These are phyloP conservation scores for Diplotaxis tenuifolia DNA, from an alignment of 345 rosid genomes.

Conservation along the genomic window DNA sequence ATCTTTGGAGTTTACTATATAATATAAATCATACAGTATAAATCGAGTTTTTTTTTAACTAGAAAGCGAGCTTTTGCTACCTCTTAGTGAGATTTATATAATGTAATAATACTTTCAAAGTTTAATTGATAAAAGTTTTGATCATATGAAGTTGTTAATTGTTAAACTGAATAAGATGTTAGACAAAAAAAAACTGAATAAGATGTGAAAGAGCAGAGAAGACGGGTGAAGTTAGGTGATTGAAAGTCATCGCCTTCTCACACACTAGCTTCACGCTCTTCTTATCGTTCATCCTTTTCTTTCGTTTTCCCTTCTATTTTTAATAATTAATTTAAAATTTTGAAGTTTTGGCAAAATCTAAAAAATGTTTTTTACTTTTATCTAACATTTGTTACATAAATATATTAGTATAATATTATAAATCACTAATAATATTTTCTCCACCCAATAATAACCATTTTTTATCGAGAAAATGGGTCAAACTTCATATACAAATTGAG, in stretches of 20 bases:
- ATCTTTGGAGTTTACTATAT: neutral
- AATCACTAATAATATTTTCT: neutral
- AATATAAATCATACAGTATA: neutral
- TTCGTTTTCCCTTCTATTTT: neutral
- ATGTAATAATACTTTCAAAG: neutral
- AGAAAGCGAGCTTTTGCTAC: neutral
- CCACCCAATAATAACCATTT: neutral
- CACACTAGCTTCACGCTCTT: constrained; percentile 21
- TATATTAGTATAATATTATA: neutral
- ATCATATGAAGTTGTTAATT: neutral
- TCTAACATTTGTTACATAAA: neutral
- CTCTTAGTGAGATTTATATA: neutral
- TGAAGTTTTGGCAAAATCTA: neutral
- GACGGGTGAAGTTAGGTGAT: constrained; percentile 31
- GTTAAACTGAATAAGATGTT: neutral
- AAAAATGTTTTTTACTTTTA: neutral
- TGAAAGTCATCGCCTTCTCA: constrained; percentile 21
- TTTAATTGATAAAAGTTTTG: neutral
- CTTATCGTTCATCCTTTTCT: constrained; percentile 2
- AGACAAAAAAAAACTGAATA: constrained; percentile 18
- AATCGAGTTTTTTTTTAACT: no score
- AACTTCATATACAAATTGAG: neutral
- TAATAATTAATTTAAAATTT: neutral
- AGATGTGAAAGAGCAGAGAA: constrained; percentile 30
- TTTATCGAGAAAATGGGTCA: neutral